Conservation (phyloP, 768 basidiomycete genomes). For the Termitomyces sp. region DNA sequence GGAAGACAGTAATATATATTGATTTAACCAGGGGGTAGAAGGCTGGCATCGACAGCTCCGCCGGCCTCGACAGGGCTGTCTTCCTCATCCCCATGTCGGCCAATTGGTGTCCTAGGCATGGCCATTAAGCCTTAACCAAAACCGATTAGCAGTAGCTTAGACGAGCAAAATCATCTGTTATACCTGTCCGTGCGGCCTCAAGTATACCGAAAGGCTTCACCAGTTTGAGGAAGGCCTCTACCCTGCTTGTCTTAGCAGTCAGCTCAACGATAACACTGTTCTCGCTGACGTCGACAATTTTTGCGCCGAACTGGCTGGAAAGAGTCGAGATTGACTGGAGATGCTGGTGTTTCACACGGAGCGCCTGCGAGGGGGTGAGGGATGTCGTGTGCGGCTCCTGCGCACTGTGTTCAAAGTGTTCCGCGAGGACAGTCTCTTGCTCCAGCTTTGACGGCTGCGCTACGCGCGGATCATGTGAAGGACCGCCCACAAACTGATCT, state of each 20-base stretch:
- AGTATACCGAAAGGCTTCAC: constrained; percentile 94
- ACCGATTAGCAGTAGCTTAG: background rate
- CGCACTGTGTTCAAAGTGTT: constrained; percentile 67
- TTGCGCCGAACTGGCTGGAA: constrained; percentile 83
- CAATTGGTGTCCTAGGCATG: constrained; percentile 94
- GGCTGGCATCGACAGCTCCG: constrained; percentile 77
- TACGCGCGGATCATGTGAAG: constrained; percentile 69
- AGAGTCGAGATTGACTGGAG: constrained; percentile 83
- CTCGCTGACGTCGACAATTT: constrained; percentile 92
- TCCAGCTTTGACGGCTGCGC: constrained; percentile 48
- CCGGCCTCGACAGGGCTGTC: constrained; percentile 22
- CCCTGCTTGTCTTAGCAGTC: constrained; percentile 85
- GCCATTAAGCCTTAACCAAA: constrained; percentile 78
- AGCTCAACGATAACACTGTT: constrained; percentile 94
- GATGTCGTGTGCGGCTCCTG: constrained; percentile 29
- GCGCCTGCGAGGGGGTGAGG: constrained; percentile 77
- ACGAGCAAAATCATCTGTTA: constrained; percentile 2
- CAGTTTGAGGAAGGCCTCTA: constrained; percentile 88
- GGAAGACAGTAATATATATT: background rate
- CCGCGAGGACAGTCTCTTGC: constrained; percentile 67
- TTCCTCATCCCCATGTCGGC: constrained; percentile 30
- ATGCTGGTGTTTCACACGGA: constrained; percentile 86
- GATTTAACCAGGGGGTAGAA: constrained; percentile 87
- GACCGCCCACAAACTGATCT: constrained; percentile 81
- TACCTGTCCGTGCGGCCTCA: constrained; percentile 92